Conservation (phyloP, 1,284 basidiomycete species). For the Moniliella sp. region DNA sequence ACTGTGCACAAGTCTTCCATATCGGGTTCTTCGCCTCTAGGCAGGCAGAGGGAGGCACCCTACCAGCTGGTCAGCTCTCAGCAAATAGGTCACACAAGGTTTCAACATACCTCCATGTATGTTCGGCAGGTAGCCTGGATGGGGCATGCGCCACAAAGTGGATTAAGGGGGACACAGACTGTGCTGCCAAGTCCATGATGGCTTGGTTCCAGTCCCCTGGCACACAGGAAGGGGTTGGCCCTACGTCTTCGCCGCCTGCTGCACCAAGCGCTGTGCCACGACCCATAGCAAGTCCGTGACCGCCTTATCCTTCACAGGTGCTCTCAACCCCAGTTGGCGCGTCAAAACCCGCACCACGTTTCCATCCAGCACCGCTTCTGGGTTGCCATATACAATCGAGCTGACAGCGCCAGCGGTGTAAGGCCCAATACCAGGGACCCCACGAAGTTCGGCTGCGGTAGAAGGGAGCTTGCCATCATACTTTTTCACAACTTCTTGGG, state of each 20-base stretch:
- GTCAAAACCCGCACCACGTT: slow-evolving; percentile 23
- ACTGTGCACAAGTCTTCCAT: slow-evolving; percentile 10
- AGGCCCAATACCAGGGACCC: slow-evolving; percentile 69
- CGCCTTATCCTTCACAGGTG: slow-evolving; percentile 16
- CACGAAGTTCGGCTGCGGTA: slow-evolving; percentile 54
- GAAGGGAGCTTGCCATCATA: slow-evolving; percentile 48
- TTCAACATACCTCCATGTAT: slow-evolving; percentile 5
- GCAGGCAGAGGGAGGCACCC: no score
- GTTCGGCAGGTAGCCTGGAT: slow-evolving; percentile 10
- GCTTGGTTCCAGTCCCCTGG: slow-evolving; percentile 30
- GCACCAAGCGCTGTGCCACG: slow-evolving; percentile 13
- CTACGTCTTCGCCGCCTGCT: no score
- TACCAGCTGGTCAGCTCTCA: no score
- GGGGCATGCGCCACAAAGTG: slow-evolving; percentile 15
- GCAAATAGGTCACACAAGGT: no score
- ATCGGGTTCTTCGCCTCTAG: slow-evolving; percentile 4
- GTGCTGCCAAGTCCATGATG: slow-evolving; percentile 29
- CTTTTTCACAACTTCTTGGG: slow-evolving; percentile 16
- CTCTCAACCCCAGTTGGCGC: slow-evolving; percentile 19
- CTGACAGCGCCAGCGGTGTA: slow-evolving; percentile 46
- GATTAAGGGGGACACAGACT: slow-evolving; percentile 16
- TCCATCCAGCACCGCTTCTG: slow-evolving; percentile 24
- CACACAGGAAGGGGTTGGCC: no score
- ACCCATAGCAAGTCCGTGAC: slow-evolving; percentile 22
- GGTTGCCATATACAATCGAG: slow-evolving; percentile 23